Conservation (phyloP, 1,284 basidiomycete species). For the Apiotrichum gracile region DNA sequence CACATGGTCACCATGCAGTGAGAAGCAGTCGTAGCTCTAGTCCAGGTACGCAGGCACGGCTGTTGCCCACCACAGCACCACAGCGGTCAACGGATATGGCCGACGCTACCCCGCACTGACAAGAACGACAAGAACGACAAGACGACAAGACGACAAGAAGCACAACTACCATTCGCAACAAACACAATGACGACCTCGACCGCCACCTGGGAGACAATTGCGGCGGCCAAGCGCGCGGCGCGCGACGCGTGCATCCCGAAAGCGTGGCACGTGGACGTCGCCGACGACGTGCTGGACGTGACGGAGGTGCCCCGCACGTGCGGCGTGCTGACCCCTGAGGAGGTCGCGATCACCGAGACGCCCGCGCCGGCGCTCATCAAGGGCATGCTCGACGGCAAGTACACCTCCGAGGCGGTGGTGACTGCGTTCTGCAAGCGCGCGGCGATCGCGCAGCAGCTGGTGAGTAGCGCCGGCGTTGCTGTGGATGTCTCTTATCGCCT, state of each 20-base stretch:
- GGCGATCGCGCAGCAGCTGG: slow-evolving; percentile 72
- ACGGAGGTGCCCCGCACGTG: slow-evolving; percentile 55
- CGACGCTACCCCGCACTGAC: too few species aligned
- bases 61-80: too few species aligned
- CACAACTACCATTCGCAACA: not conserved
- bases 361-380: slow-evolving; percentile 26
- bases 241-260: slow-evolving; percentile 57
- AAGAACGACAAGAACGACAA: too few species aligned
- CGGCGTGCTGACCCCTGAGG: slow-evolving; percentile 57
- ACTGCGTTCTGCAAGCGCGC: slow-evolving; percentile 70
- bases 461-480: slow-evolving; percentile 50
- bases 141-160: too few species aligned
- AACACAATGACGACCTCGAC: slow-evolving; percentile 7
- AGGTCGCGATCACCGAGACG: slow-evolving; percentile 62
- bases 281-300: slow-evolving; percentile 51
- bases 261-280: slow-evolving; percentile 53
- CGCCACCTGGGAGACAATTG: slow-evolving; percentile 53
- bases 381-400: slow-evolving; percentile 22
- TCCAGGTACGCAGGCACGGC: too few species aligned
- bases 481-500: too few species aligned
- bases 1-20: too few species aligned
- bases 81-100: too few species aligned
- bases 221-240: slow-evolving; percentile 52
- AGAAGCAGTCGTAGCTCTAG: too few species aligned
- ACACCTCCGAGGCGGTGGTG: slow-evolving; percentile 29